A percentile compares a stretch with the other conserved stretches of the same genome.
Evolutionary conservation across 768 basidiomycete genomes (phyloP).

Genomic region (Leucosporidium yakuticum): DNA sequence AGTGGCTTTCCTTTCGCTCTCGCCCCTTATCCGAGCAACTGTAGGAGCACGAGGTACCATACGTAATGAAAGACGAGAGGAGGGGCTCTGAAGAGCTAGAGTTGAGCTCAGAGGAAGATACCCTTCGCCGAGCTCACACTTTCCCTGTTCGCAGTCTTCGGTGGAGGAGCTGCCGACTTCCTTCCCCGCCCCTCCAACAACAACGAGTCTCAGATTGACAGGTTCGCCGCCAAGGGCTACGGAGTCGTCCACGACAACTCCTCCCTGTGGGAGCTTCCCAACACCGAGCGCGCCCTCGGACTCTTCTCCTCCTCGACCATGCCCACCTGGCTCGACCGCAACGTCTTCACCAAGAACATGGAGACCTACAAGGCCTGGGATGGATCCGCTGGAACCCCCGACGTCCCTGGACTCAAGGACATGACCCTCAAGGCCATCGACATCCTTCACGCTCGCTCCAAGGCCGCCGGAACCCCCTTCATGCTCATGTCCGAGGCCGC

Average conservation of each 20-base stretch:
- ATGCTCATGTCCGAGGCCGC: constrained; percentile 46
- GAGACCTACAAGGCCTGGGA: constrained; percentile 6
- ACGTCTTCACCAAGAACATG: constrained; percentile 42
- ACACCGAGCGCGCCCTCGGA: constrained; percentile 42
- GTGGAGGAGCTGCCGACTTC: constrained; percentile 27
- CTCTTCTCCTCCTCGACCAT: constrained; percentile 43
- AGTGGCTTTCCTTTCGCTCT: neutral
- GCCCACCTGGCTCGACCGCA: constrained; percentile 46
- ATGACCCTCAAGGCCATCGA: constrained; percentile 48
- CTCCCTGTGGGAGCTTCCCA: constrained; percentile 39
- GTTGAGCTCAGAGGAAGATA: constrained; percentile 38
- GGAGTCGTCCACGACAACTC: constrained; percentile 42
- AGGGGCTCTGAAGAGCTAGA: constrained; percentile 45
- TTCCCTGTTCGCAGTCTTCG: constrained; percentile 38
- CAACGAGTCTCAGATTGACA: constrained; percentile 37
- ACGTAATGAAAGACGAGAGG: too few relatives aligned
- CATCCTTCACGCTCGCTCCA: constrained; percentile 41
- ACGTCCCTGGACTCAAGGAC: constrained; percentile 46
- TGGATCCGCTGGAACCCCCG: constrained; percentile 29
- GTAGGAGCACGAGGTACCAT: too few relatives aligned
- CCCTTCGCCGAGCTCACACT: constrained; percentile 33
- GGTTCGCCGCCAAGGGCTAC: constrained; percentile 40
- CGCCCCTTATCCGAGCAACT: neutral
- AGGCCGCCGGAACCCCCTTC: constrained; percentile 41
- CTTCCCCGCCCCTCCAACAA: constrained; percentile 27